Evolutionary conservation across 2,329 filamentous ascomycete species (phyloP), one percentile per base, ranked within the genome.

Genomic region (Decorospora gaudefroyi): DNA sequence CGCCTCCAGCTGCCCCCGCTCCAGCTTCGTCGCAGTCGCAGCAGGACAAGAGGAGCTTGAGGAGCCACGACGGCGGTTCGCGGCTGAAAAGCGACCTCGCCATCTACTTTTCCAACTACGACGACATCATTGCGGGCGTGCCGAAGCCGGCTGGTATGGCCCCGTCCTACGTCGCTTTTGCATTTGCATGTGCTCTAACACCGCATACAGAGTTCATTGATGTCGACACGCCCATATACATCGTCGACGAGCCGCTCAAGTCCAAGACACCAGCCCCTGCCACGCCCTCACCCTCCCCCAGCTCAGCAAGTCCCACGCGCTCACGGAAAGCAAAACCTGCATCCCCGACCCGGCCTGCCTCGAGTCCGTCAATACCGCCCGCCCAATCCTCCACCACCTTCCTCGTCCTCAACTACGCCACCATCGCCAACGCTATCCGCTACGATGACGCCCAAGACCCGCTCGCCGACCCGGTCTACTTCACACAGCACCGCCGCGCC

Each of bases 21-120:
- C 41, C 46, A 23, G 48, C 35, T 40, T 53, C 44, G 23, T 35
- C 35, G 4, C 22, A 35, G 9, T 46, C 51, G 13, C 44, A 49
- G 17, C 52, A 83, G 49, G 85, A 88, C 57, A 86, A 82, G 68
- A 76, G 91, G 62, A 92, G 90, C 66, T 76, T 96, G 67, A 83
- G 92, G 51, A 95, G 90, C 38, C 88, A 95, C 62, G 90, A 95
- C 66, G 81, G 80, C 61, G 87, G 86, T 8, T 86, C 86, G 37
- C 81, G 89, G 58, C 86, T 90, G 73, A 96, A 95, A 78, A 96
- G 90, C 72, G 91, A 96, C 65, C 78, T 97, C 49, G 86, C 90
- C 25, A 81, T 84, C 33, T 97, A 96, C 73, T 96, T 97, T 65
- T 85, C 88, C 38, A 91, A 95, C 64, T 97, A 96, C 71, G 91